Evolutionary conservation across 768 basidiomycete species (phyloP), one percentile per base, ranked within the genome.

Genomic region (Suillus clintonianus): DNA sequence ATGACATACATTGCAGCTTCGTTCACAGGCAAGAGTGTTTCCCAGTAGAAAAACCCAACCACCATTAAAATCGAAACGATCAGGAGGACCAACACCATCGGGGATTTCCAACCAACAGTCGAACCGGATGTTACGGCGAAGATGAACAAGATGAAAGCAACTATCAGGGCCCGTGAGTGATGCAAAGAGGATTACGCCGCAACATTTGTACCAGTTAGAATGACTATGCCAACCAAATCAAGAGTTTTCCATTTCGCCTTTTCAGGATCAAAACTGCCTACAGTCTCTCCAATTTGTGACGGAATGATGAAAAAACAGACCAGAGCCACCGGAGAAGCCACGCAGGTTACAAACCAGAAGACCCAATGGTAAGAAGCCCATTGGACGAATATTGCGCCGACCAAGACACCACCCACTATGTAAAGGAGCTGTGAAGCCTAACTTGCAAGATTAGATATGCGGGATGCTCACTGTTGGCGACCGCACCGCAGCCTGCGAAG

Each of bases 31-130:
- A 84, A 70, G 0, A 67, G 51, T 11, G 78, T 71, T 66, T 87
- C 85, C 79, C 81, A 86, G 58, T 78, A 72, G 72, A 87, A 83
- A 75, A 88, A 88, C 2, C 60, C 71, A 36, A 72, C 65, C 42
- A 74, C 67, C 13, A 83, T 64, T 8, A 79, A 41, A 62, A 84
- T 69, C 4, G 85, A 81, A 37, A 86, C 65, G 8, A 84, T 69
- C 54, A 88, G 72, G 0, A 83, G 80, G 4, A 72, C 76, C 54
- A 87, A 71, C 59, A 86, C 82, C 17, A 70, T 64, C 4, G 82
- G 77, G 1, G 78, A 70, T 7, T 68, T 71, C 87, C 87, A 88
- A 30, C 86, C 84, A 54, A 69, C 71, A 17, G 78, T 76, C 5
- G 86, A 79, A 34, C 83, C 85, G 34, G 78, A 77, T 0, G 80